Evolutionary conservation across 169 alveolate genomes (phyloP).

Genomic region (Cryptosporidium meleagridis): DNA sequence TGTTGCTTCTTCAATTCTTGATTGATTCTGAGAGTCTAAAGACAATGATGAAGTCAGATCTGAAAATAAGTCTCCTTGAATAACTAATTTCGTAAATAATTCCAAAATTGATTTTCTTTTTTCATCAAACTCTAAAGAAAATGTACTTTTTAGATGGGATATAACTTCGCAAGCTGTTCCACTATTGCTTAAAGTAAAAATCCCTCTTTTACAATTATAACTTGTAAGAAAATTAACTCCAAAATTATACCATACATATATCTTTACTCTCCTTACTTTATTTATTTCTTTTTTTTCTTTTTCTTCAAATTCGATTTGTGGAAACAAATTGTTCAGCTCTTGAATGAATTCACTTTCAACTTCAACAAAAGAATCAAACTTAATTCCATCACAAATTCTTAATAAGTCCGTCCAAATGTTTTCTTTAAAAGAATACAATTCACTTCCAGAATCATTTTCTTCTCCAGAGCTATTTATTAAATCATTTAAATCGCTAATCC

Average conservation of each 20-base stretch:
- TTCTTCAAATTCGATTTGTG: neutral
- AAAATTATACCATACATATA: slow-evolving; percentile 60
- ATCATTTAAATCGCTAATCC: slow-evolving; percentile 21
- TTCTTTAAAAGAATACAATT: neutral
- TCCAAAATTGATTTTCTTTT: neutral
- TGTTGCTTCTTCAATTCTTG: neutral
- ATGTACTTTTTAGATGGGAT: slow-evolving; percentile 13
- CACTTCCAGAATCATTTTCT: neutral
- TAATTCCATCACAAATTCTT: slow-evolving; percentile 45
- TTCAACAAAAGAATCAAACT: slow-evolving; percentile 25
- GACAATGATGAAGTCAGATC: neutral
- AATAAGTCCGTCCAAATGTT: neutral
- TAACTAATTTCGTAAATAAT: neutral
- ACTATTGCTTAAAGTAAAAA: slow-evolving; percentile 12
- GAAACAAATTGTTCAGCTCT: neutral
- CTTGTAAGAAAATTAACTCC: neutral
- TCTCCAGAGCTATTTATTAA: neutral
- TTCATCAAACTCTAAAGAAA: neutral
- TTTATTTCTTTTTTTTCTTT: neutral
- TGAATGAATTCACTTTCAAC: neutral
- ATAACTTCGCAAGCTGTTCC: slow-evolving; percentile 7
- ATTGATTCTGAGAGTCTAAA: neutral
- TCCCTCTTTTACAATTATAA: slow-evolving; percentile 46
- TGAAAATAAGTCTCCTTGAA: neutral
- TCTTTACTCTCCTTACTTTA: neutral